Evolutionary conservation across 2,329 filamentous ascomycete genomes (phyloP).

Genomic region (Aspergillus tamarii): DNA sequence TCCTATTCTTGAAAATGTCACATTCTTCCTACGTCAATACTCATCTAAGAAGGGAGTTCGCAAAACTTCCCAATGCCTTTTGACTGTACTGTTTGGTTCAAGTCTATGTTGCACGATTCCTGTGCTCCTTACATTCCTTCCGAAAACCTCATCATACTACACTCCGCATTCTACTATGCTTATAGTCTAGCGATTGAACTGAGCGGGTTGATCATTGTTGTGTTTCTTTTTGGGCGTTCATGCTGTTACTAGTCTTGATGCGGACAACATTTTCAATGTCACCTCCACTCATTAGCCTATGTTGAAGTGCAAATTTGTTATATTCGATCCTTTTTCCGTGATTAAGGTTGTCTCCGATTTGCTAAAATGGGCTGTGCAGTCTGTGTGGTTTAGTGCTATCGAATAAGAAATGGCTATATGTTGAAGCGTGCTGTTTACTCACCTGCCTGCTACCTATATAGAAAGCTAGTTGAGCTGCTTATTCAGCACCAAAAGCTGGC

Average conservation of each 20-base stretch:
- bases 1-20: conserved; percentile 11
- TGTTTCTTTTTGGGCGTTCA: conserved; percentile 27
- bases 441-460: too few species aligned
- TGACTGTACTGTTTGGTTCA: conserved; percentile 5
- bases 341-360: conserved; percentile 12
- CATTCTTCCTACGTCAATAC: not conserved
- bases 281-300: conserved; percentile 25
- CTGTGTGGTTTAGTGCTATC: conserved; percentile 16
- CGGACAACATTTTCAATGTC: conserved; percentile 16
- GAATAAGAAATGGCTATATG: conserved; percentile 11
- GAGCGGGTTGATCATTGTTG: conserved; percentile 31
- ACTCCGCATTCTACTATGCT: conserved; percentile 22
- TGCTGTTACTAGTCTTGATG: conserved; percentile 12
- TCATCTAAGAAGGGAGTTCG: not conserved
- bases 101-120: conserved; percentile 4
- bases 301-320: conserved; percentile 18
- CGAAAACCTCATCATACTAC: conserved; percentile 17
- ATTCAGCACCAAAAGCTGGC: too few species aligned
- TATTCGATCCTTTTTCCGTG: conserved; percentile 15
- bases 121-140: conserved; percentile 21
- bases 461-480: too few species aligned
- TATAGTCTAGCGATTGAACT: conserved; percentile 36
- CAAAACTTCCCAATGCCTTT: not conserved
- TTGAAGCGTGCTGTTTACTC: too few species aligned
- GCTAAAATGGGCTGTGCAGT: conserved; percentile 7